A percentile compares a stretch with the other conserved stretches of the same genome.
Conservation (phyloP, 768 basidiomycete genomes). For the Pleurotus sapidus region DNA sequence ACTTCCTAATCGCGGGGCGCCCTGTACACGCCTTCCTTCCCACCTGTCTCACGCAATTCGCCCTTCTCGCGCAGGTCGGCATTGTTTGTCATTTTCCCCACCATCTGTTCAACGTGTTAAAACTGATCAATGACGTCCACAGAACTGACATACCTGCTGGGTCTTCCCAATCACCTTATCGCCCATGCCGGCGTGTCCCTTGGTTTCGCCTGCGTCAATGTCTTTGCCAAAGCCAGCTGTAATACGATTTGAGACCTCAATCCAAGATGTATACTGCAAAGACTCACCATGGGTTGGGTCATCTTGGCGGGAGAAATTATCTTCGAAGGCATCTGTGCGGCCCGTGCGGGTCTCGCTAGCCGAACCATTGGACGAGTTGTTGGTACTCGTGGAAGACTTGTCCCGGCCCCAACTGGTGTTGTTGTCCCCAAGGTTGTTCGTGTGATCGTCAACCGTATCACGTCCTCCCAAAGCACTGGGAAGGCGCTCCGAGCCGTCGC, state of each 20-base stretch:
- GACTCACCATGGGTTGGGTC: no score
- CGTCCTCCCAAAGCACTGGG: no score
- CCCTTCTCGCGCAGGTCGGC: conserved; percentile 54
- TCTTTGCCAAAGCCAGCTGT: conserved; percentile 33
- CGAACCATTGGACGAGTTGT: no score
- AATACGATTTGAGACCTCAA: neutral
- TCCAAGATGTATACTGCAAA: no score
- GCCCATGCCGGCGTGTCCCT: conserved; percentile 37
- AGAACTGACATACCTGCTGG: conserved; percentile 39
- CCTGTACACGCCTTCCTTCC: conserved; percentile 26
- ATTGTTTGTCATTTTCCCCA: conserved; percentile 47
- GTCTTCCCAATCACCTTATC: conserved; percentile 62
- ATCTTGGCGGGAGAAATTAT: neutral
- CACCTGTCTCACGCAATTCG: conserved; percentile 50
- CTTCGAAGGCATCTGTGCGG: conserved; percentile 4
- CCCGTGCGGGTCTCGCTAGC: no score
- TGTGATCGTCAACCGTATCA: no score
- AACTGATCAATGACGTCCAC: neutral
- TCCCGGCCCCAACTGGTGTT: no score
- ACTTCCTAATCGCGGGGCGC: no score
- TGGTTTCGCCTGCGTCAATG: conserved; percentile 27
- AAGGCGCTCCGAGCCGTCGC: no score
- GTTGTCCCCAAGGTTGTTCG: no score
- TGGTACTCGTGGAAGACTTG: no score
- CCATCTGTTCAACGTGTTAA: conserved; percentile 28